phyloP scores from a whole-genome alignment of 2,329 filamentous ascomycete species.

The Fusarium goolgardi region DNA sequence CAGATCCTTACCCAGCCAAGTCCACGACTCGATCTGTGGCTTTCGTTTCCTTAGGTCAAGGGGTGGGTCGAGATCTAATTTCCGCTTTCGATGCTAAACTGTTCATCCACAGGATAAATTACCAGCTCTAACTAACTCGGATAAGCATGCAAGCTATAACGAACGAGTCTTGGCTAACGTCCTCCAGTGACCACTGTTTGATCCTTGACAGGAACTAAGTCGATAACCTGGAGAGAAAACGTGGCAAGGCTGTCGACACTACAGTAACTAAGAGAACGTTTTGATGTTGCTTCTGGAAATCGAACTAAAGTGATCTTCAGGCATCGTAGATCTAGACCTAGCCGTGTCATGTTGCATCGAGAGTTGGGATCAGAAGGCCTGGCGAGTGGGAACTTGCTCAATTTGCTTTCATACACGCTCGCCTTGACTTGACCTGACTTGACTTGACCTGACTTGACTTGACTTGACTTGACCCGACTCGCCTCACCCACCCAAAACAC shows the following conservation, averaged over 20 bases:
- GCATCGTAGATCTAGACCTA: conserved; percentile 27
- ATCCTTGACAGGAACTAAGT: neutral
- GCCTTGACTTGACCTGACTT: neutral
- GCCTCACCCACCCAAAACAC: conserved; percentile 3
- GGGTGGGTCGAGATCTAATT: conserved; percentile 22
- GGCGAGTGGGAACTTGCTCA: conserved; percentile 11
- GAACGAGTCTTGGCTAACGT: neutral
- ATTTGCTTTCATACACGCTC: neutral
- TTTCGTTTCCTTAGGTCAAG: conserved; percentile 3
- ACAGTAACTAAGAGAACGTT: conserved; percentile 10
- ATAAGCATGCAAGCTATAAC: conserved; percentile 17
- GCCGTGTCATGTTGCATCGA: conserved; percentile 2
- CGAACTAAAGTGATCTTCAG: conserved; percentile 20
- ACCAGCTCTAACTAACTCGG: conserved; percentile 4
- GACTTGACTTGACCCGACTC: conserved; percentile 2
- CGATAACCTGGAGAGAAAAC: conserved; percentile 2
- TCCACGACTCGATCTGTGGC: conserved; percentile 15
- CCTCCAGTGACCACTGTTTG: neutral
- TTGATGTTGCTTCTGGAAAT: conserved; percentile 21
- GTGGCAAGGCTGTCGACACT: conserved; percentile 1
- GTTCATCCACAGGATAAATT: conserved; percentile 3
- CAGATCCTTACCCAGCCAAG: conserved; percentile 15
- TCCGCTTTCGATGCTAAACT: neutral
- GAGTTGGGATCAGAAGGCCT: conserved; percentile 1
- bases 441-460: neutral